Evolutionary conservation across 2,329 filamentous ascomycete species (phyloP).

Genomic region (Fusarium ambrosium): DNA sequence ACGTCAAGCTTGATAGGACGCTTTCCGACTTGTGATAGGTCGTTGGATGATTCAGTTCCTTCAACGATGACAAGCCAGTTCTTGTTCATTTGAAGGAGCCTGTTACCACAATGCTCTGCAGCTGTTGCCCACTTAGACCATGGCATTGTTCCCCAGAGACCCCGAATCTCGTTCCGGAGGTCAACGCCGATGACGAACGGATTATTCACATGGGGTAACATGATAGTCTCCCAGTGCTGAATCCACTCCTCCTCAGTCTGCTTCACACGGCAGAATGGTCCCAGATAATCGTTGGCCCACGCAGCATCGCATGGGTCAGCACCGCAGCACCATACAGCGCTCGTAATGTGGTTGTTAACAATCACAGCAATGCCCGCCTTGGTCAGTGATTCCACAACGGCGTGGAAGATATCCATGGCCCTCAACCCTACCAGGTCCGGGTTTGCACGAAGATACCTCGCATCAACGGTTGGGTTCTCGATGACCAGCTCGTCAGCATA

Average conservation of each 20-base stretch:
- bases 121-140: conserved; percentile 75
- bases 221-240: conserved; percentile 74
- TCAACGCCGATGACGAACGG: conserved; percentile 75
- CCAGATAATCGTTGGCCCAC: conserved; percentile 76
- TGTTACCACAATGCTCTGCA: conserved; percentile 73
- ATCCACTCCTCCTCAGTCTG: conserved; percentile 78
- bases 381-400: conserved; percentile 71
- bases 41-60: conserved; percentile 76
- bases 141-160: conserved; percentile 76
- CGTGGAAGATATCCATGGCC: conserved; percentile 73
- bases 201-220: conserved; percentile 70
- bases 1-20: conserved; percentile 71
- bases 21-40: conserved; percentile 67
- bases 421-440: conserved; percentile 68
- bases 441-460: conserved; percentile 67
- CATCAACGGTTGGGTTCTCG: conserved; percentile 67
- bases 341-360: conserved; percentile 79
- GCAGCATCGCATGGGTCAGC: conserved; percentile 75
- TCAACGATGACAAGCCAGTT: conserved; percentile 78
- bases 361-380: conserved; percentile 74
- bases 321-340: conserved; percentile 77
- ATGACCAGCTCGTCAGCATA: conserved; percentile 78
- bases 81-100: conserved; percentile 69
- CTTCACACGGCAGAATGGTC: conserved; percentile 69
- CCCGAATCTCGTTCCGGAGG: conserved; percentile 77